These are phyloP conservation scores for Emergomyces africanus DNA, from an alignment of 2,329 filamentous ascomycete species.

Conservation along the genomic window DNA sequence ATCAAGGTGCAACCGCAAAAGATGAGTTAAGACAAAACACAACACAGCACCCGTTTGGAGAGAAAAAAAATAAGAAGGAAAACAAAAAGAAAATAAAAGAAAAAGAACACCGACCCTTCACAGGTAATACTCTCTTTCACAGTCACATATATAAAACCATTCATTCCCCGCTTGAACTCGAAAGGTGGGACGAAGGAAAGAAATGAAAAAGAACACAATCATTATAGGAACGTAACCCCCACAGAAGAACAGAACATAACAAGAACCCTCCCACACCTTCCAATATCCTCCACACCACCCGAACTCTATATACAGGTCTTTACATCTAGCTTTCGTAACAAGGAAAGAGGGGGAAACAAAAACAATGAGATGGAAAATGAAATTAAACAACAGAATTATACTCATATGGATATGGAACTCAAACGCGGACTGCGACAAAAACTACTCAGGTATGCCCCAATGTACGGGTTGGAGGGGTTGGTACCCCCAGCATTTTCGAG, in stretches of 20 bases:
- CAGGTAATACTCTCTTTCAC: background rate
- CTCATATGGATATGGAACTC: conserved; percentile 96
- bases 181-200: background rate
- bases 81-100: background rate
- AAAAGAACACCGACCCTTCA: background rate
- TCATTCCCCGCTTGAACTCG: background rate
- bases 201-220: too few relatives aligned
- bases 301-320: background rate
- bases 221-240: background rate
- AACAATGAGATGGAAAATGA: background rate
- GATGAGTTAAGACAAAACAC: background rate
- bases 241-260: background rate
- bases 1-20: background rate
- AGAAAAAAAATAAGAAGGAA: background rate
- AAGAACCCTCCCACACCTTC: background rate
- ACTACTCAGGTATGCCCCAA: conserved; percentile 76
- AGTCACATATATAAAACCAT: background rate
- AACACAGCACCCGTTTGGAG: background rate
- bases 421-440: conserved; percentile 78
- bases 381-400: conserved; percentile 61
- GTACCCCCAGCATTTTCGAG: conserved; percentile 68
- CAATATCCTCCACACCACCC: background rate
- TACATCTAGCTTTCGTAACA: background rate
- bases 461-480: conserved; percentile 89
- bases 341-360: background rate